Evolutionary conservation across 225 moss, liverwort and hornwort species (phyloP).

Genomic region (Takakia lepidozioides): DNA sequence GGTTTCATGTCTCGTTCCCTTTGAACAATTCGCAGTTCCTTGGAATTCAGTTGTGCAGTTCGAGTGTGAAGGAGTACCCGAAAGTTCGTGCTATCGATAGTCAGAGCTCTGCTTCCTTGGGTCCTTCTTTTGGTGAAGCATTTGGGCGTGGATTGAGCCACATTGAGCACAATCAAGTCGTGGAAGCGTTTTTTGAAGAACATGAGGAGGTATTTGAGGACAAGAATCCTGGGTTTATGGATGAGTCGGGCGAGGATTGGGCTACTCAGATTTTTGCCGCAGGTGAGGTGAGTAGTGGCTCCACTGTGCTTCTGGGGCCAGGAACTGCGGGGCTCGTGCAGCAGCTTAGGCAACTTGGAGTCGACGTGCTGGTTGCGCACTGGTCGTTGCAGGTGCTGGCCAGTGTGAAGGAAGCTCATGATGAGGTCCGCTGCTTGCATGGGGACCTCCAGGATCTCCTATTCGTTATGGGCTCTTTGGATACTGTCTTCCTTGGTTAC

Average conservation of each 20-base stretch:
- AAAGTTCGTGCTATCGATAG: too few species aligned
- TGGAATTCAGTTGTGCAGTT: too few species aligned
- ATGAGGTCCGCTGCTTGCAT: slow-evolving; percentile 68
- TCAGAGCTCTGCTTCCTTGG: too few species aligned
- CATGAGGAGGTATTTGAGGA: slow-evolving; percentile 34
- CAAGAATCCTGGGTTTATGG: slow-evolving; percentile 17
- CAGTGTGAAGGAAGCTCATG: slow-evolving; percentile 51
- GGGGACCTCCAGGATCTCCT: slow-evolving; percentile 57
- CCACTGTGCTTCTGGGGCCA: slow-evolving; percentile 65
- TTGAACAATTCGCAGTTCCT: too few species aligned
- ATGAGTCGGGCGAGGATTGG: slow-evolving; percentile 40
- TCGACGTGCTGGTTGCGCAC: slow-evolving; percentile 51
- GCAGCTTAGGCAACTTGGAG: slow-evolving; percentile 33
- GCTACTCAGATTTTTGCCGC: slow-evolving; percentile 44
- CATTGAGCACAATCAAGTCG: slow-evolving; percentile 37
- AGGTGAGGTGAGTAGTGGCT: slow-evolving; percentile 40
- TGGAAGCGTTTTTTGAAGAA: slow-evolving; percentile 45
- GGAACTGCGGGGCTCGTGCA: slow-evolving; percentile 50
- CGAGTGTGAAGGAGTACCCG: too few species aligned
- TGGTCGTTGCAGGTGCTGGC: slow-evolving; percentile 61
- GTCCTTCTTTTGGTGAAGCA: too few species aligned
- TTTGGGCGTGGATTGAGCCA: too few species aligned
- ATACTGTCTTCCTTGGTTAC: slow-evolving; percentile 62
- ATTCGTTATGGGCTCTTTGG: slow-evolving; percentile 55
- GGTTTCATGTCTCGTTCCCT: too few species aligned